A percentile compares a stretch with the other conserved stretches of the same genome.
Evolutionary conservation across 139 green algal species (phyloP).

Genomic region (Haematococcus sp.): DNA sequence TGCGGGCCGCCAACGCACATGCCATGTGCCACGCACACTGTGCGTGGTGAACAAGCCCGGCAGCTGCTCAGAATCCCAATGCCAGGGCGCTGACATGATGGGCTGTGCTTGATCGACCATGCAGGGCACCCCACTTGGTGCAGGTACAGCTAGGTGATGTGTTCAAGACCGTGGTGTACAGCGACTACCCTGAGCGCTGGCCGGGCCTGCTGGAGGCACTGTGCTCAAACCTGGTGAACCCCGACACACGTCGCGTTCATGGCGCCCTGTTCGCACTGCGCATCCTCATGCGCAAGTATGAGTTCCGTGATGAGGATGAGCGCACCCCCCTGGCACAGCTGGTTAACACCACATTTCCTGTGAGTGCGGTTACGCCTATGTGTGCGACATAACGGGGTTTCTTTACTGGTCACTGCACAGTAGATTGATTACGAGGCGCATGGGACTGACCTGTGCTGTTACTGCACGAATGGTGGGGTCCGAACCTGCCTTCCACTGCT

Average conservation of each 20-base stretch:
- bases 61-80: too few relatives aligned
- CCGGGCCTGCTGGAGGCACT: slow-evolving; percentile 66
- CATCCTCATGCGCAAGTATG: slow-evolving; percentile 91
- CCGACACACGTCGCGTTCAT: slow-evolving; percentile 74
- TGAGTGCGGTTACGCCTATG: not conserved
- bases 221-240: slow-evolving; percentile 33
- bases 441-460: not conserved
- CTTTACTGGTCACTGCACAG: too few relatives aligned
- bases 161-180: slow-evolving; percentile 74
- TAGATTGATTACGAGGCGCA: too few relatives aligned
- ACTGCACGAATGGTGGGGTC: too few relatives aligned
- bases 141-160: slow-evolving; percentile 85
- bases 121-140: slow-evolving; percentile 57
- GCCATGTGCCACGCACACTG: not conserved
- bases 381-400: too few relatives aligned
- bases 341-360: slow-evolving; percentile 70
- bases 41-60: not conserved
- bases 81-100: too few relatives aligned
- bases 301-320: slow-evolving; percentile 87
- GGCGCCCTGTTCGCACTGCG: slow-evolving; percentile 81
- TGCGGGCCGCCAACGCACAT: slow-evolving; percentile 8
- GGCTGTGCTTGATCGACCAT: not conserved
- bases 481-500: too few relatives aligned
- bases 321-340: slow-evolving; percentile 34
- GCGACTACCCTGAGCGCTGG: slow-evolving; percentile 89